Evolutionary conservation across 2,329 filamentous ascomycete genomes (phyloP), one percentile per base, ranked within the genome.

Genomic region (Exophiala spinifera): DNA sequence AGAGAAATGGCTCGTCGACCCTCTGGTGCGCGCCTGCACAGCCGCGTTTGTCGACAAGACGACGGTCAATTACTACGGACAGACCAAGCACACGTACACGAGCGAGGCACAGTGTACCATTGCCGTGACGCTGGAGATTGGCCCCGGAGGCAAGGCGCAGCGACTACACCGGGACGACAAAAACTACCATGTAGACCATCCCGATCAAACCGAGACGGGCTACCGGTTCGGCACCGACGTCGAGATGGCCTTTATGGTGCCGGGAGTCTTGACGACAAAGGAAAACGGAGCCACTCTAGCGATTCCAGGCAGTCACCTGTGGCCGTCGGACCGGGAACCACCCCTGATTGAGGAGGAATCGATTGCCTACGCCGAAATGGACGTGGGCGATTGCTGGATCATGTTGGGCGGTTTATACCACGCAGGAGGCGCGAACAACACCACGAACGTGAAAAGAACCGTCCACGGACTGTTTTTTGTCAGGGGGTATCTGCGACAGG

Each of bases 81-180:
- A 51, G 33, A 57, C 64, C 28, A 61, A 67, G 2, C 58, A 57
- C 2, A 60, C 62, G 1, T 65, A 67, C 39, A 66, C 59, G 3
- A 70, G 67, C 6, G 58, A 69, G 20, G 69, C 70, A 1, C 55
- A 70, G 1, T 64, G 72, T 4, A 67, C 67, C 11, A 70, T 71
- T 19, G 59, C 68, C 15, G 71, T 72, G 40, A 68, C 70, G 1
- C 69, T 72, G 63, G 65, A 66, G 21, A 67, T 66, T 1, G 65
- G 64, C 2, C 68, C 70, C 0, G 66, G 67, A 3, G 66, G 64
- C 4, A 53, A 59, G 7, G 62, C 69, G 1, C 69, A 71, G 49
- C 59, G 63, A 7, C 62, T 72, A 7, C 70, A 72, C 47, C 65
- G 70, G 1, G 69, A 72, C 52, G 70, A 72, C 53, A 72, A 72